These are phyloP conservation scores for Westerdykella aurantiaca DNA, from an alignment of 2,329 filamentous ascomycete genomes.

Conservation along the genomic window DNA sequence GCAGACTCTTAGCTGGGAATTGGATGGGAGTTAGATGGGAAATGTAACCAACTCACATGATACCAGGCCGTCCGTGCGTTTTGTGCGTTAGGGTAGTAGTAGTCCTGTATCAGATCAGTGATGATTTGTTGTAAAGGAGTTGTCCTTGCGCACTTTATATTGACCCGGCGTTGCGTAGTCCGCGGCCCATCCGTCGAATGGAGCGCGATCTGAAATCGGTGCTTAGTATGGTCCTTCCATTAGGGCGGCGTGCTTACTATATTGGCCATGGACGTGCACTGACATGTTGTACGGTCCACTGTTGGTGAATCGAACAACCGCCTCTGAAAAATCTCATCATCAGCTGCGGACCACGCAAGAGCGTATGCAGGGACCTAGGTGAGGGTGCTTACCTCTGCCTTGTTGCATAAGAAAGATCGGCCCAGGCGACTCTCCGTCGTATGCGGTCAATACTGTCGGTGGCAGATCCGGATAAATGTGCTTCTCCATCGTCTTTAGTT, in stretches of 20 bases:
- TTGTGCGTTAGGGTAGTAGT: conserved; percentile 56
- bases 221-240: not conserved
- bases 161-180: conserved; percentile 49
- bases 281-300: conserved; percentile 41
- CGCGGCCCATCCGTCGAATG: conserved; percentile 51
- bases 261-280: conserved; percentile 53
- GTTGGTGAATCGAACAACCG: conserved; percentile 51
- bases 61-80: conserved; percentile 54
- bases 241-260: conserved; percentile 13
- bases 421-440: conserved; percentile 52
- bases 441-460: conserved; percentile 42
- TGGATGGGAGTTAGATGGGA: conserved; percentile 1
- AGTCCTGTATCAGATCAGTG: conserved; percentile 37
- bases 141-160: conserved; percentile 40
- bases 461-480: conserved; percentile 42
- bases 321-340: conserved; percentile 29
- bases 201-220: conserved; percentile 27
- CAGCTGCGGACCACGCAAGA: not conserved
- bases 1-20: not conserved
- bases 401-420: conserved; percentile 48
- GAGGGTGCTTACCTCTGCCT: conserved; percentile 32
- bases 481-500: conserved; percentile 37
- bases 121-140: not conserved
- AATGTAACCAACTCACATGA: conserved; percentile 44
- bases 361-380: conserved; percentile 21